Conservation (phyloP, 306 rosid genomes). For the Quercus berberidifolia region DNA sequence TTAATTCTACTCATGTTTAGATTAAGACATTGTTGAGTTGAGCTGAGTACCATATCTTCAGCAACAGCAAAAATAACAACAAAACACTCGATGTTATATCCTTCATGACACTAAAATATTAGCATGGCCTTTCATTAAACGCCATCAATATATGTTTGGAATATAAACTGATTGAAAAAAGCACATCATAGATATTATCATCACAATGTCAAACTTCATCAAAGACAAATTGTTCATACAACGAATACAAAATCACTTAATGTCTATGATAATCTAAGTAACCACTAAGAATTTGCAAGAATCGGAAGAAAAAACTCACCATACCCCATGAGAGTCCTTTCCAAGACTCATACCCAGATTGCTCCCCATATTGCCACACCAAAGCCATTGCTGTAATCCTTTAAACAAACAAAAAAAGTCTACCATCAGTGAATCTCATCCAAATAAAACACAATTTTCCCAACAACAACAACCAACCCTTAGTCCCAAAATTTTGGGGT, state of each 20-base stretch:
- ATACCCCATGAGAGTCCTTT: constrained; percentile 97
- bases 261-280: neutral
- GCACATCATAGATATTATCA: neutral
- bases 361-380: constrained; percentile 93
- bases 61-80: neutral
- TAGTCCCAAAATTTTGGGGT: no score
- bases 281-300: neutral
- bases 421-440: neutral
- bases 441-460: neutral
- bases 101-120: neutral
- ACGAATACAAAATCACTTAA: neutral
- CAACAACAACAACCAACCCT: no score
- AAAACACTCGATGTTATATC: neutral
- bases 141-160: neutral
- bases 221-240: neutral
- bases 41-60: neutral
- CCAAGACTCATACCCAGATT: constrained; percentile 74
- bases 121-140: neutral
- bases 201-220: neutral
- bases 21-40: neutral
- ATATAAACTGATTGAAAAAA: neutral
- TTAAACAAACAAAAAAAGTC: constrained; percentile 1
- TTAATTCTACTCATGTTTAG: neutral
- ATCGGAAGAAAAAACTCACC: constrained; percentile 41
- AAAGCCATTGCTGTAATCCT: constrained; percentile 92